Conservation (phyloP, 805 yeast species). For the Candida yuanshanica region DNA sequence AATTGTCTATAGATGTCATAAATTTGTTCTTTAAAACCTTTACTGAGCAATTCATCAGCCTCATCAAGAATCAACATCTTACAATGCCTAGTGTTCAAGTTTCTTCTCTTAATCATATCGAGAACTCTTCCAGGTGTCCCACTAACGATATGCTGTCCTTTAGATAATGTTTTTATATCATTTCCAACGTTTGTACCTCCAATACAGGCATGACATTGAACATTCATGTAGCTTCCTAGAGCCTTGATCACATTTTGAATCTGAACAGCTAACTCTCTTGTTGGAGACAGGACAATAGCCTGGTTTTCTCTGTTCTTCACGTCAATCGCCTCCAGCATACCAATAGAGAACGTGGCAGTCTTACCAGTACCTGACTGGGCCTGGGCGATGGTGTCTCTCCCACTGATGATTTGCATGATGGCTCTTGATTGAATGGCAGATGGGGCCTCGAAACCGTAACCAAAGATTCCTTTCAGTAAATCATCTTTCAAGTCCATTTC, state of each 20-base stretch:
- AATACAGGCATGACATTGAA: conserved; percentile 84
- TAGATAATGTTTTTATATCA: conserved; percentile 68
- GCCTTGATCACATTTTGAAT: conserved; percentile 84
- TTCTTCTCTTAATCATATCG: conserved; percentile 85
- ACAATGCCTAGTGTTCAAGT: conserved; percentile 64
- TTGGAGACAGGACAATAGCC: conserved; percentile 89
- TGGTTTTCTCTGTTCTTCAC: conserved; percentile 69
- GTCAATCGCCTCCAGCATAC: conserved; percentile 84
- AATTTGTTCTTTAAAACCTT: conserved; percentile 94
- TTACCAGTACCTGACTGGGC: conserved; percentile 99
- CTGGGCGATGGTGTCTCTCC: conserved; percentile 95
- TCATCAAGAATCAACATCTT: conserved; percentile 92
- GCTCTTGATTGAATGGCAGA: conserved; percentile 98
- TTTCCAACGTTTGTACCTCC: conserved; percentile 87
- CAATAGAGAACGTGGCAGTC: conserved; percentile 96
- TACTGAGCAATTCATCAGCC: conserved; percentile 90
- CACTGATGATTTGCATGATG: conserved; percentile 87
- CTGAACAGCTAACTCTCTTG: conserved; percentile 93
- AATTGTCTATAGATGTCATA: conserved; percentile 82
- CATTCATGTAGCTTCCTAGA: conserved; percentile 82
- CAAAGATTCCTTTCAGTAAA: conserved; percentile 61
- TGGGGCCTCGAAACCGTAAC: conserved; percentile 93
- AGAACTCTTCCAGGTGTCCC: conserved; percentile 97
- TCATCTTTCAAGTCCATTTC: conserved; percentile 70
- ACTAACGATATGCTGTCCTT: conserved; percentile 86